Evolutionary conservation across 1,284 basidiomycete species (phyloP).

Genomic region (Rhodofomes roseus): DNA sequence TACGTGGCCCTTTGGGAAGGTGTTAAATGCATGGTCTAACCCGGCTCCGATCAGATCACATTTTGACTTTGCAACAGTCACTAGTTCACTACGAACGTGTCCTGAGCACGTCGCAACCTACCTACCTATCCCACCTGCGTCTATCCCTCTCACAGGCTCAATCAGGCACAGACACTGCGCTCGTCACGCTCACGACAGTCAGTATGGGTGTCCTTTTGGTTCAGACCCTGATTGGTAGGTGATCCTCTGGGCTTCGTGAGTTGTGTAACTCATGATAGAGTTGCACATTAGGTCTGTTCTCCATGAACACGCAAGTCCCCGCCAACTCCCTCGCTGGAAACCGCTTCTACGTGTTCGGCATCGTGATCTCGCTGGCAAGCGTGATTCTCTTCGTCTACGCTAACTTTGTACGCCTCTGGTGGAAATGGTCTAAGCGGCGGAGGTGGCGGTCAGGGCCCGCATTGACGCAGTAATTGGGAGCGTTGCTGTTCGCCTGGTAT

Average conservation of each 20-base stretch:
- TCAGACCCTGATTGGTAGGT: slow-evolving; percentile 61
- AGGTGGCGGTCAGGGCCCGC: slow-evolving; percentile 12
- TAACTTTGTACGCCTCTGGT: slow-evolving; percentile 52
- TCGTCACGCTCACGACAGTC: slow-evolving; percentile 67
- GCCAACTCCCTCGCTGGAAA: slow-evolving; percentile 12
- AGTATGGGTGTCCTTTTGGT: slow-evolving; percentile 70
- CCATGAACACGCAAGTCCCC: slow-evolving; percentile 34
- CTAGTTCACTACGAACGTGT: slow-evolving; percentile 89
- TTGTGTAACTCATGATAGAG: neutral
- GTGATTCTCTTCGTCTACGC: slow-evolving; percentile 39
- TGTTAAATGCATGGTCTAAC: neutral
- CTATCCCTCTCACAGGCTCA: slow-evolving; percentile 60
- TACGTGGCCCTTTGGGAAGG: slow-evolving; percentile 31
- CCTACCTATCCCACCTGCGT: slow-evolving; percentile 78
- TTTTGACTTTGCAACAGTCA: slow-evolving; percentile 82
- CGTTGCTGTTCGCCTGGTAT: no score
- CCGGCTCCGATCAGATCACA: slow-evolving; percentile 72
- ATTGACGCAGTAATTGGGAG: neutral
- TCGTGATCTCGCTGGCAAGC: slow-evolving; percentile 42
- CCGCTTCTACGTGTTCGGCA: slow-evolving; percentile 41
- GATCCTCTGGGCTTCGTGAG: neutral
- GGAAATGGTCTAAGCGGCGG: slow-evolving; percentile 46
- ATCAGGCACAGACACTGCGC: slow-evolving; percentile 60
- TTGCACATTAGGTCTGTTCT: slow-evolving; percentile 49
- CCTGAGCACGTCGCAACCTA: slow-evolving; percentile 84